Conservation (phyloP, 2,329 filamentous ascomycete species). For the Aspergillus puulaauensis region DNA sequence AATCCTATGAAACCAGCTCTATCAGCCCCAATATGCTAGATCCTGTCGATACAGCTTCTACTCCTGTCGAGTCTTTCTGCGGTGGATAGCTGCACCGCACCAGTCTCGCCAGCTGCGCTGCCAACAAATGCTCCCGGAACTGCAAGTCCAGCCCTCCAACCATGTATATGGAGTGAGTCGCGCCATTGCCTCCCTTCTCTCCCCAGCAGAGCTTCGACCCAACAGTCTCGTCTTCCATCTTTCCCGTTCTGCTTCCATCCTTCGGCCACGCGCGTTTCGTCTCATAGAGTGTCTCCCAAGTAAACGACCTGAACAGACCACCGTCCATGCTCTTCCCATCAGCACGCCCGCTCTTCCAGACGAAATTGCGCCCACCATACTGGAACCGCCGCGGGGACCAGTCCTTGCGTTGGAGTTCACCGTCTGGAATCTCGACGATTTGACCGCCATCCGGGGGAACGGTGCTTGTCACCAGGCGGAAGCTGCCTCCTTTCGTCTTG, state of each 20-base stretch:
- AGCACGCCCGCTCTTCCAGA: constrained; percentile 13
- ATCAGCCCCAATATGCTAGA: not conserved
- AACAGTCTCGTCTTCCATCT: constrained; percentile 19
- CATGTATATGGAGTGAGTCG: constrained; percentile 16
- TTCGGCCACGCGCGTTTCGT: constrained; percentile 20
- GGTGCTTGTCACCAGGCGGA: constrained; percentile 14
- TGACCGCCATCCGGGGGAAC: constrained; percentile 11
- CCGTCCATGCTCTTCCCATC: constrained; percentile 8
- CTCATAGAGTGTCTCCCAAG: constrained; percentile 19
- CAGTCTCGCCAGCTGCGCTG: constrained; percentile 16
- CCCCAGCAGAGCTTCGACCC: constrained; percentile 16
- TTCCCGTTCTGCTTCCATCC: constrained; percentile 13
- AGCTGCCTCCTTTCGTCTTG: constrained; percentile 15
- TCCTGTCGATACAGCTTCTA: constrained; percentile 34
- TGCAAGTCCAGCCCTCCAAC: constrained; percentile 15
- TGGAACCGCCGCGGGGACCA: constrained; percentile 19
- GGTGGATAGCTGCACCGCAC: constrained; percentile 15
- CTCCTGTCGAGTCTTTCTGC: constrained; percentile 13
- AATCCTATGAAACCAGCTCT: not conserved
- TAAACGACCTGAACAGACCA: constrained; percentile 11
- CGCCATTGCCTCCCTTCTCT: constrained; percentile 15
- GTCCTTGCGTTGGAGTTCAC: constrained; percentile 11
- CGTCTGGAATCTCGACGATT: constrained; percentile 15
- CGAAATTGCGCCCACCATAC: constrained; percentile 18
- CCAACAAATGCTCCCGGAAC: constrained; percentile 20